Evolutionary conservation across 352 stramenopile genomes (phyloP).

Genomic region (Phytopythium boreale): DNA sequence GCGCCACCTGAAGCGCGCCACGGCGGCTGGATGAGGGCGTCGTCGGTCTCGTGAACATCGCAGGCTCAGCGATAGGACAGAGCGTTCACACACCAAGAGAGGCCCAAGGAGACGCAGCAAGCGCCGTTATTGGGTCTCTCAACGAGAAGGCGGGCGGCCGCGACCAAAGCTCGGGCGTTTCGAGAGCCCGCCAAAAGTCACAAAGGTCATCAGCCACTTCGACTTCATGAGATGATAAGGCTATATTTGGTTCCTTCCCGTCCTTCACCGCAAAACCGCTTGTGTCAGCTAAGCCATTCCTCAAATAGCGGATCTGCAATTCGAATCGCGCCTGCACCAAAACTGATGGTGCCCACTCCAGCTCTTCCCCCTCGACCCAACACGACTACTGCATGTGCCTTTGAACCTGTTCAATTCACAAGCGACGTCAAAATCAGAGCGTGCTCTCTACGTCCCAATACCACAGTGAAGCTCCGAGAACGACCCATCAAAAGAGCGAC

Average conservation of each 20-base stretch:
- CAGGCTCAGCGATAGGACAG: not conserved
- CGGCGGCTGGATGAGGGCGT: slow-evolving; percentile 21
- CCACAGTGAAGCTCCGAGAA: not conserved
- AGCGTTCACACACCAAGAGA: not conserved
- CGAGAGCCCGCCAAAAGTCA: no score
- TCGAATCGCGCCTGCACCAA: no score
- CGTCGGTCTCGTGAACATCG: slow-evolving; percentile 10
- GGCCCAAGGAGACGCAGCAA: not conserved
- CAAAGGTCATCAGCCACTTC: no score
- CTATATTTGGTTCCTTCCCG: no score
- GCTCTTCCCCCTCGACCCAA: not conserved
- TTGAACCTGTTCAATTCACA: not conserved
- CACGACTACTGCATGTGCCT: not conserved
- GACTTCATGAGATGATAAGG: no score
- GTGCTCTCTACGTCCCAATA: not conserved
- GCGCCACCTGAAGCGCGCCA: slow-evolving; percentile 53
- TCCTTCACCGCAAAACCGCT: no score
- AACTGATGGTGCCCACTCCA: no score
- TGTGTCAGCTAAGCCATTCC: no score
- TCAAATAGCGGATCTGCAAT: no score
- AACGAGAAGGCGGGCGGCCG: no score
- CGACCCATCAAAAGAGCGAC: not conserved
- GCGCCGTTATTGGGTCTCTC: not conserved
- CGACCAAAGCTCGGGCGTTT: no score
- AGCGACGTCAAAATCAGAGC: not conserved